Conservation (phyloP, 164 flowering plant genomes). For the Cinnamomum micranthum region DNA sequence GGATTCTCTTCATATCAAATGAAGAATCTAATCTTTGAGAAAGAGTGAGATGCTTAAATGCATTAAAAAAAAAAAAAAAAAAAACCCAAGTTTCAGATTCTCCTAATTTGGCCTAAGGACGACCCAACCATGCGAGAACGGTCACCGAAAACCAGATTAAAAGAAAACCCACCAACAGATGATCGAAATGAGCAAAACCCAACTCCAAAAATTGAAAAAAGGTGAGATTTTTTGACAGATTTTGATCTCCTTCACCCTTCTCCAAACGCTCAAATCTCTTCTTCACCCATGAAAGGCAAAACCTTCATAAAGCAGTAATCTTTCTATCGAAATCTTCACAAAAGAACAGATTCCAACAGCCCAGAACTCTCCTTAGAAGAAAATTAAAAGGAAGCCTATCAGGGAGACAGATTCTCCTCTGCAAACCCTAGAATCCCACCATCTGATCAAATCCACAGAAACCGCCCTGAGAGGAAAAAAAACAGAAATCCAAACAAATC, state of each 20-base stretch:
- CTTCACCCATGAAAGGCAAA: neutral
- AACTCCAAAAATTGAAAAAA: neutral
- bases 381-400: neutral
- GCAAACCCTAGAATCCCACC: neutral
- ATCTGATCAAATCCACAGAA: conserved; percentile 4
- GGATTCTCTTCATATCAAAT: neutral
- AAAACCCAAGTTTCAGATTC: neutral
- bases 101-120: neutral
- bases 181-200: neutral
- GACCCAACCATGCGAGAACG: neutral
- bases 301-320: neutral
- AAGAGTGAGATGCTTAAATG: neutral
- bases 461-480: neutral
- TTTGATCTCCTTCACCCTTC: neutral
- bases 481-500: neutral
- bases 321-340: too few species aligned
- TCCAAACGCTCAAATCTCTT: neutral
- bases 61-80: neutral
- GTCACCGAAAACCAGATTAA: neutral
- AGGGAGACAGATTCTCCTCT: neutral
- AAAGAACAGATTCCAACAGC: too few species aligned
- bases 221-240: neutral
- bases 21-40: neutral
- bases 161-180: neutral
- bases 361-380: neutral